These are phyloP conservation scores for Onygenales sp. DNA, from an alignment of 2,329 filamentous ascomycete species.

Conservation along the genomic window DNA sequence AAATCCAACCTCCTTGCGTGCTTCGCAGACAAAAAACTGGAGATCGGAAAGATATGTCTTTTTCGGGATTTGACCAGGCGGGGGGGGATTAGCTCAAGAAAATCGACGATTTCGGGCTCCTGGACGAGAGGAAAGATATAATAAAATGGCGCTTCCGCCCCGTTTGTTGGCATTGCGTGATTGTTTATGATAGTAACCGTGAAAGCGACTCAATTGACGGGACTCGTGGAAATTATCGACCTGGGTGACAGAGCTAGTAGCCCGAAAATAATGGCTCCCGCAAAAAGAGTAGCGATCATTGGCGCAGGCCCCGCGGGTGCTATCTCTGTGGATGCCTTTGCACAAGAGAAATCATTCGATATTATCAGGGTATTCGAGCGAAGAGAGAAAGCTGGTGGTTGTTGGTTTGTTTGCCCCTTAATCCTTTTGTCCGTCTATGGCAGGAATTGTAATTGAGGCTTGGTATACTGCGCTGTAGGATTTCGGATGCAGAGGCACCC, in stretches of 20 bases:
- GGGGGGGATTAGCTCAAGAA: no score
- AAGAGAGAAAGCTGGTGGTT: constrained; percentile 63
- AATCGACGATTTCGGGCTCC: no score
- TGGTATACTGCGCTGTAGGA: constrained; percentile 12
- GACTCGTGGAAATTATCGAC: no score
- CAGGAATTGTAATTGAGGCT: background rate
- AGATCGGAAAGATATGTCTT: background rate
- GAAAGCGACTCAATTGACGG: no score
- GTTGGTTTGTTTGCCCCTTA: constrained; percentile 66
- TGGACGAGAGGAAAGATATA: no score
- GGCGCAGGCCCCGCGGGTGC: constrained; percentile 69
- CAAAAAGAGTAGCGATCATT: constrained; percentile 56
- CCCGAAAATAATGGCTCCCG: background rate
- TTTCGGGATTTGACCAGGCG: background rate
- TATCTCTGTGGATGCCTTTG: background rate
- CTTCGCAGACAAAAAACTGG: background rate
- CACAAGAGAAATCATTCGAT: constrained; percentile 48
- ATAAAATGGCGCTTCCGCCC: background rate
- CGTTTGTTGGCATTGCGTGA: background rate
- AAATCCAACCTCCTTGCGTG: background rate
- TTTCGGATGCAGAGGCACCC: constrained; percentile 23
- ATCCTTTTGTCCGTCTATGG: no score
- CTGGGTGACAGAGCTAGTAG: background rate
- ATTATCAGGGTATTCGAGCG: constrained; percentile 74
- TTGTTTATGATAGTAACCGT: background rate